These are phyloP conservation scores for Kwoniella europaea DNA, from an alignment of 768 basidiomycete species.

Conservation along the genomic window DNA sequence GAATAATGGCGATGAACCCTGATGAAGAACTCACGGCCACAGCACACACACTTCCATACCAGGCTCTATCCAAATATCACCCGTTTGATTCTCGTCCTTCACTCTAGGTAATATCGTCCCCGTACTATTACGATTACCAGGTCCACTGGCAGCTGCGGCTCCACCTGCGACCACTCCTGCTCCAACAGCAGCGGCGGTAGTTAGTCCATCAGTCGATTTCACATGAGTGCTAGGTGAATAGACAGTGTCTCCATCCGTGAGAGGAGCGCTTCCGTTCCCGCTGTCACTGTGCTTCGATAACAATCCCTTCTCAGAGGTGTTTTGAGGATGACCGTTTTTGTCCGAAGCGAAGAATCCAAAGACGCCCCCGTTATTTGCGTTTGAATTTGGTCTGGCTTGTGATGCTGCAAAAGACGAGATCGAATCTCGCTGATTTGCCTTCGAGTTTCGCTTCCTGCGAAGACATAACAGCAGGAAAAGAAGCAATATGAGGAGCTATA, in stretches of 20 bases:
- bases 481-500: conserved; percentile 33
- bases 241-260: conserved; percentile 47
- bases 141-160: conserved; percentile 11
- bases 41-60: conserved; percentile 52
- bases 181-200: conserved; percentile 17
- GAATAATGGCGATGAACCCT: background rate
- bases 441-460: conserved; percentile 15
- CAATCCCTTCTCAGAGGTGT: conserved; percentile 49
- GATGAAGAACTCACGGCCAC: conserved; percentile 51
- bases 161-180: conserved; percentile 20
- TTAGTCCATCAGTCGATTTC: conserved; percentile 19
- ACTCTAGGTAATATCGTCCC: conserved; percentile 54
- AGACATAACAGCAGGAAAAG: conserved; percentile 33
- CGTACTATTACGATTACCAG: conserved; percentile 33
- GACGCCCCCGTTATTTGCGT: conserved; percentile 22
- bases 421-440: conserved; percentile 26
- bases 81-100: conserved; percentile 54
- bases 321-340: conserved; percentile 1
- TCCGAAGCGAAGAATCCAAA: conserved; percentile 31
- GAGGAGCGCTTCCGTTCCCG: conserved; percentile 30
- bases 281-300: conserved; percentile 19
- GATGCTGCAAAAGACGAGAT: conserved; percentile 34
- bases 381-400: conserved; percentile 15
- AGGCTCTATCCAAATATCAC: conserved; percentile 51
- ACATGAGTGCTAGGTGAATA: conserved; percentile 28